Base-by-base conservation (phyloP, 2,329 filamentous ascomycete species). In the Scedosporium aurantiacum region DNA sequence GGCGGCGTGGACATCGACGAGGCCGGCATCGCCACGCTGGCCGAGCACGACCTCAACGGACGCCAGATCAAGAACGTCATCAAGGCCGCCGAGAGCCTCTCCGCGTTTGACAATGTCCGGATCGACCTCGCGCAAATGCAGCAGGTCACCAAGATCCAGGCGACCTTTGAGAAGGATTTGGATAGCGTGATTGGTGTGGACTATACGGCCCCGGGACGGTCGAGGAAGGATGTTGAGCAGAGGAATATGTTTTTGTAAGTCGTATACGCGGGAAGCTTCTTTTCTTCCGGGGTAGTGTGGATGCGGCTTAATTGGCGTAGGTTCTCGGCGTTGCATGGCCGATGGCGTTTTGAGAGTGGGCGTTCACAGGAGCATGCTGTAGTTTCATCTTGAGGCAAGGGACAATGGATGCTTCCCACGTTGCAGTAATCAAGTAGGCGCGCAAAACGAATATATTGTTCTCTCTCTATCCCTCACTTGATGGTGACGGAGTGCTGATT, bases 121-220 rank as follows among this genome's bases (percentile, higher is more conserved):
- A 80, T 96, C 37, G 82, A 83, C 60, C 91, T 96, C 87, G 79
- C 79, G 57, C 90, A 95, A 68, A 87, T 96, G 70, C 83, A 82
- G 66, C 83, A 90, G 63, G 90, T 96, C 7, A 80, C 96, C 16
- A 88, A 91, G 52, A 90, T 95, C 1, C 87, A 88, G 27, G 86
- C 90, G 72, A 88, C 84, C 40, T 96, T 96, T 72, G 89, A 93
- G 65, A 82, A 86, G 32, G 91, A 96, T 70, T 77, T 96, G 58
- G 90, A 88, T 70, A 91, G 91, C 5, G 90, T 90, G 0, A 79
- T 82, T 0, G 90, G 90, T 0, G 37, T 58, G 2, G 57, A 58
- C 32, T 58, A 58, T 10, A 58, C 57, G 21, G 40, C 57, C 7
- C 57, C 57, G 7, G 40, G 57, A n/a, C 18, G 37, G 32, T 58